These are phyloP conservation scores for Glarea lozoyensis DNA, from an alignment of 495 filamentous ascomycete genomes.

Conservation along the genomic window DNA sequence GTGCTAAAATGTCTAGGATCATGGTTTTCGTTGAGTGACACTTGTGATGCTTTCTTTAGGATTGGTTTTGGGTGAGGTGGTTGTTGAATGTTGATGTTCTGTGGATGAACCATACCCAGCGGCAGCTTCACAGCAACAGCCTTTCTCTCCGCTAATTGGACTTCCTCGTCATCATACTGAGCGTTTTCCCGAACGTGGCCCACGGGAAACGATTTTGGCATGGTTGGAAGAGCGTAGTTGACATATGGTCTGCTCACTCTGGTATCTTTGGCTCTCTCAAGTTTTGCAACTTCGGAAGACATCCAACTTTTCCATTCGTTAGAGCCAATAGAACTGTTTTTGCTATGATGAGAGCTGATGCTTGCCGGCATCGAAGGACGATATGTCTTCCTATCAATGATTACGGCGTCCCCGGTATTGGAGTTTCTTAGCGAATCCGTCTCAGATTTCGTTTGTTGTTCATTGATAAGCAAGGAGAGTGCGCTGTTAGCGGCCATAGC, in stretches of 20 bases:
- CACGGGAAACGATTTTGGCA: constrained; percentile 21
- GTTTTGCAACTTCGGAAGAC: constrained; percentile 39
- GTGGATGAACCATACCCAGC: constrained; percentile 15
- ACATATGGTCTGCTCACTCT: constrained; percentile 18
- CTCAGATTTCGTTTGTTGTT: too few relatives aligned
- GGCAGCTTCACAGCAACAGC: constrained; percentile 10
- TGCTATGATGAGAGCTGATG: constrained; percentile 25
- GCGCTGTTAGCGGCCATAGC: constrained; percentile 22
- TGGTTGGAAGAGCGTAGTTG: constrained; percentile 28
- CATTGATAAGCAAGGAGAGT: constrained; percentile 3
- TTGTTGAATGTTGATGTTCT: constrained; percentile 9
- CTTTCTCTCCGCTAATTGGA: constrained; percentile 14
- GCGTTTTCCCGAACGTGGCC: constrained; percentile 53
- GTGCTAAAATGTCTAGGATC: background rate
- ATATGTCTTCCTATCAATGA: constrained; percentile 31
- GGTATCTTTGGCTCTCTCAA: constrained; percentile 28
- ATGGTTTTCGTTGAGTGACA: constrained; percentile 15
- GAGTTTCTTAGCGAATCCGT: constrained; percentile 16
- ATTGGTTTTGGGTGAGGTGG: constrained; percentile 12
- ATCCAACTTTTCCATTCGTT: constrained; percentile 46
- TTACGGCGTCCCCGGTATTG: constrained; percentile 35
- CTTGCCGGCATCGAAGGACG: constrained; percentile 10
- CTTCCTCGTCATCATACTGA: constrained; percentile 45
- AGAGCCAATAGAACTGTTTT: constrained; percentile 35
- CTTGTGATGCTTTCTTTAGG: constrained; percentile 13